Evolutionary conservation across 306 rosid genomes (phyloP).

Genomic region (Morella rubra): DNA sequence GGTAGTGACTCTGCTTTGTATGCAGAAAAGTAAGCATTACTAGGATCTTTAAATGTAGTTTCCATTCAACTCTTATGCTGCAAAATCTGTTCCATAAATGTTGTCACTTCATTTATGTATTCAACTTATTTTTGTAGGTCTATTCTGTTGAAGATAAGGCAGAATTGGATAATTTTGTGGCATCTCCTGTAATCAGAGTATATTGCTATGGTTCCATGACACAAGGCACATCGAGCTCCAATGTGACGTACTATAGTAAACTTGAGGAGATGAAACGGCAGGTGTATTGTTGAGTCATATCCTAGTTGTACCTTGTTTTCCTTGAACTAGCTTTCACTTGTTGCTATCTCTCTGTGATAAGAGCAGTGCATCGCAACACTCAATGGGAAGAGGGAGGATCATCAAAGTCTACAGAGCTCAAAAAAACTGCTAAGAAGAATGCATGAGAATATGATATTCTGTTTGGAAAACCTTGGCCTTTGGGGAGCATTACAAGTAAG

Average conservation of each 20-base stretch:
- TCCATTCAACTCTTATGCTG: background rate
- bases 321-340: constrained; percentile 12
- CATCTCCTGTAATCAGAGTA: constrained; percentile 49
- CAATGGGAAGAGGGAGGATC: constrained; percentile 42
- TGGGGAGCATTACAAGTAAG: constrained; percentile 88
- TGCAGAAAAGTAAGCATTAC: background rate
- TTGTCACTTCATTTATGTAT: background rate
- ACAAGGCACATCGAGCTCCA: constrained; percentile 35
- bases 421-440: constrained; percentile 64
- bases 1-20: background rate
- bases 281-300: constrained; percentile 50
- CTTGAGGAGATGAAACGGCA: constrained; percentile 59
- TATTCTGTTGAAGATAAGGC: constrained; percentile 52
- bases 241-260: constrained; percentile 25
- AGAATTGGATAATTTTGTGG: constrained; percentile 65
- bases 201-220: constrained; percentile 47
- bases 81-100: background rate
- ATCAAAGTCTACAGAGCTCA: constrained; percentile 50
- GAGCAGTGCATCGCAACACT: constrained; percentile 64
- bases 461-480: constrained; percentile 74
- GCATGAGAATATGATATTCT: constrained; percentile 70
- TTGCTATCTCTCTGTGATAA: constrained; percentile 31
- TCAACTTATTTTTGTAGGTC: constrained; percentile 51
- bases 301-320: constrained; percentile 21
- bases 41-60: background rate